A percentile compares a stretch with the other conserved stretches of the same genome.
Conservation (phyloP, 306 rosid species). For the Hylodesmum podocarpum region DNA sequence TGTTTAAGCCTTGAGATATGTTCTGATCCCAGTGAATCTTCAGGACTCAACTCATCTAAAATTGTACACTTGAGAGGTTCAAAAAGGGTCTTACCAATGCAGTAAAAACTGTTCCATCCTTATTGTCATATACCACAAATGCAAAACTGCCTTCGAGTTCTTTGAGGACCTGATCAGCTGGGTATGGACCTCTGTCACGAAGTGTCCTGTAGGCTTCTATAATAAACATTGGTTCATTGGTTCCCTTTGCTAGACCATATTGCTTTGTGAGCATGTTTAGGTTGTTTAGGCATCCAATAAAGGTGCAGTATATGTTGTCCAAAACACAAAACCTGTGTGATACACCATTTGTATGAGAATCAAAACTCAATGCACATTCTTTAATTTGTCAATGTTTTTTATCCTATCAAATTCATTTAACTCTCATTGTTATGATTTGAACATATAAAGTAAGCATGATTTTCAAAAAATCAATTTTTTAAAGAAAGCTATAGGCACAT, state of each 20-base stretch:
- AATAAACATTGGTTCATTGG: slow-evolving; percentile 77
- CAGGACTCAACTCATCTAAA: too few relatives aligned
- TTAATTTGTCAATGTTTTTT: neutral
- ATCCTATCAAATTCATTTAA: neutral
- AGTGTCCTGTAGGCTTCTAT: slow-evolving; percentile 85
- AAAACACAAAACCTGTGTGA: slow-evolving; percentile 70
- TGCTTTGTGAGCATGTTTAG: slow-evolving; percentile 65
- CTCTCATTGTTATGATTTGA: neutral
- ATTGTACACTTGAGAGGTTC: neutral
- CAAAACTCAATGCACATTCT: neutral
- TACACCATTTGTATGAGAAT: slow-evolving; percentile 12
- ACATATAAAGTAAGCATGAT: too few relatives aligned
- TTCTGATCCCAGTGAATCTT: too few relatives aligned
- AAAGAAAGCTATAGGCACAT: neutral
- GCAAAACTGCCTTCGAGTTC: slow-evolving; percentile 85
- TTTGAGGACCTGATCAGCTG: slow-evolving; percentile 91
- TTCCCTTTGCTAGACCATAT: slow-evolving; percentile 72
- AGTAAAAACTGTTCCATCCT: slow-evolving; percentile 63
- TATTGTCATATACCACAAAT: slow-evolving; percentile 72
- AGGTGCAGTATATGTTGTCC: slow-evolving; percentile 72
- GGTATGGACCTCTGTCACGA: slow-evolving; percentile 88
- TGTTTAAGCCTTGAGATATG: too few relatives aligned
- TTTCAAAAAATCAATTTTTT: neutral
- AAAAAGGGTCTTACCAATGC: slow-evolving; percentile 52
- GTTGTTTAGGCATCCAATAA: slow-evolving; percentile 71